Evolutionary conservation across 1,284 basidiomycete genomes (phyloP).

Genomic region (Microstroma glucosiphilum): DNA sequence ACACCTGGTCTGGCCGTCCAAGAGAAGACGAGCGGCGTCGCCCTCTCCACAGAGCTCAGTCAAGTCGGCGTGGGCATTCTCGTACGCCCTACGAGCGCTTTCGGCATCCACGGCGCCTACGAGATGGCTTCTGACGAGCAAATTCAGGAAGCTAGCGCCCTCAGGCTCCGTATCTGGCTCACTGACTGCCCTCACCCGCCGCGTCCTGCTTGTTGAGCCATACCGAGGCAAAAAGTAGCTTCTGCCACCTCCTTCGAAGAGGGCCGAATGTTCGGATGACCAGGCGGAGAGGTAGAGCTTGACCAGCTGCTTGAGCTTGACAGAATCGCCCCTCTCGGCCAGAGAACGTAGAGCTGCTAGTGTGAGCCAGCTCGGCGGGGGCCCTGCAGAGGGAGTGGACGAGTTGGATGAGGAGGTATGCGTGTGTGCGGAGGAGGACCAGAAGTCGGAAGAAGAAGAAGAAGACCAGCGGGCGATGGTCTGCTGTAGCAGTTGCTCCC

Average conservation of each 20-base stretch:
- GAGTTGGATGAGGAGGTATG: too few relatives aligned
- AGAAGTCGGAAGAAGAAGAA: too few relatives aligned
- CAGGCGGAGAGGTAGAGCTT: not conserved
- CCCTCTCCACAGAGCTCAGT: too few relatives aligned
- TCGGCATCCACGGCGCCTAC: not conserved
- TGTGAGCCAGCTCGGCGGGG: too few relatives aligned
- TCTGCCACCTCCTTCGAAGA: not conserved
- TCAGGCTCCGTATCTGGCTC: not conserved
- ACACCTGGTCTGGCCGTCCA: too few relatives aligned
- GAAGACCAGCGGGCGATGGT: too few relatives aligned
- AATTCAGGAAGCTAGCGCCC: not conserved
- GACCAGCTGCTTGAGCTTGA: not conserved
- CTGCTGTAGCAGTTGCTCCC: too few relatives aligned
- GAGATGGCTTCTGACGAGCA: not conserved
- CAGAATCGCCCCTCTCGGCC: too few relatives aligned
- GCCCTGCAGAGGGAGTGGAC: too few relatives aligned
- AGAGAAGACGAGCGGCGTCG: too few relatives aligned
- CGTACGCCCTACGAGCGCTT: not conserved
- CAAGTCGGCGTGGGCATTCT: not conserved
- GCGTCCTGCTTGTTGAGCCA: not conserved
- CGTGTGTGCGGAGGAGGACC: too few relatives aligned
- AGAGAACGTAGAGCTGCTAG: too few relatives aligned
- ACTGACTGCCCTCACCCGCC: not conserved
- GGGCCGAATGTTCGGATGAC: not conserved
- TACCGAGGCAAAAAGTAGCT: not conserved